Evolutionary conservation across 257 asterid species (phyloP).

Genomic region (Forsythia viridissima): DNA sequence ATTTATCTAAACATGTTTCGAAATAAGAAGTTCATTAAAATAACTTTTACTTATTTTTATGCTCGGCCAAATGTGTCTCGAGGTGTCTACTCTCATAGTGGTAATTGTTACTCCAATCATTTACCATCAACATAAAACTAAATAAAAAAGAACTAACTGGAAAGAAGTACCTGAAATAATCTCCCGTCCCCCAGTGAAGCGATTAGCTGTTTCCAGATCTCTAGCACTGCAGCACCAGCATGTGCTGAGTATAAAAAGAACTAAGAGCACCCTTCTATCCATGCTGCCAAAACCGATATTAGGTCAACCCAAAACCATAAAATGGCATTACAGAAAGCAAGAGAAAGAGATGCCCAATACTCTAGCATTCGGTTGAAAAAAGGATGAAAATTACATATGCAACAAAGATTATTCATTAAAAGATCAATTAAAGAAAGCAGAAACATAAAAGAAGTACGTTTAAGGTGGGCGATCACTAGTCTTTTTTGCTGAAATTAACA

Average conservation of each 20-base stretch:
- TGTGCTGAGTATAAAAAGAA: conserved; percentile 46
- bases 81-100: background rate
- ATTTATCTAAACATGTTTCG: background rate
- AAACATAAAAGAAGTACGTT: no score
- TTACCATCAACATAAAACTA: background rate
- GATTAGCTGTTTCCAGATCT: conserved; percentile 41
- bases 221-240: conserved; percentile 66
- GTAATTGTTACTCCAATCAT: background rate
- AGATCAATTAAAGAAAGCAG: background rate
- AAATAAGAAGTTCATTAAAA: no score
- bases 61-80: background rate
- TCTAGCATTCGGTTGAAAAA: background rate
- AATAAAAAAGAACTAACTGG: background rate
- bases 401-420: background rate
- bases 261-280: conserved; percentile 59
- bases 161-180: conserved; percentile 39
- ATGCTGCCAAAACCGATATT: conserved; percentile 51
- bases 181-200: conserved; percentile 7
- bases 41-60: background rate
- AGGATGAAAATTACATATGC: background rate
- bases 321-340: conserved; percentile 1
- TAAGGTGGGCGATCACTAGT: background rate
- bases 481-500: background rate
- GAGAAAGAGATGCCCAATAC: conserved; percentile 2
- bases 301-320: conserved; percentile 22